Percentiles rank a stretch among this genome's conserved stretches.
Evolutionary conservation across 352 stramenopile genomes (phyloP).

Genomic region (Phytopythium oedochilum): DNA sequence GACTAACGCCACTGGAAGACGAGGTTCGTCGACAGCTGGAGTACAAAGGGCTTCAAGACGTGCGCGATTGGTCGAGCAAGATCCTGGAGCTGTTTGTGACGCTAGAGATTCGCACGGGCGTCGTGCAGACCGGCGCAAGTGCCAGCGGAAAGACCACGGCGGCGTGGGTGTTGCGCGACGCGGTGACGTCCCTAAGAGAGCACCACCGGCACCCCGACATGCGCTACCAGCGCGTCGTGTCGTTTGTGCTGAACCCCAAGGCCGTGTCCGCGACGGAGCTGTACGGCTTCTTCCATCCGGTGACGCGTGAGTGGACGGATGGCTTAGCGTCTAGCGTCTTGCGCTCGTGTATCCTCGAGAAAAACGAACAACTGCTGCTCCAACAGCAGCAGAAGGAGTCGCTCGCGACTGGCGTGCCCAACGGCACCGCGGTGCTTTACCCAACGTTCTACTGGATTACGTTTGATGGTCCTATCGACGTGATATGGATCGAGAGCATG

Average conservation of each 20-base stretch:
- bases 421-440: constrained; percentile 13
- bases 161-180: constrained; percentile 35
- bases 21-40: constrained; percentile 77
- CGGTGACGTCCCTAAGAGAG: constrained; percentile 47
- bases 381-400: constrained; percentile 12
- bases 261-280: constrained; percentile 74
- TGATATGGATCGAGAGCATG: constrained; percentile 84
- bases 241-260: constrained; percentile 76
- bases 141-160: constrained; percentile 72
- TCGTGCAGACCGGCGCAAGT: constrained; percentile 72
- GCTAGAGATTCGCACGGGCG: constrained; percentile 87
- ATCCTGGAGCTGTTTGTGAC: constrained; percentile 91
- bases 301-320: constrained; percentile 81
- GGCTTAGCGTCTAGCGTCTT: constrained; percentile 73
- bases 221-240: constrained; percentile 53
- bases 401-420: constrained; percentile 6
- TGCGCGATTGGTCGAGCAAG: constrained; percentile 80
- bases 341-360: constrained; percentile 64
- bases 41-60: constrained; percentile 47
- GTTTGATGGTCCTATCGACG: constrained; percentile 80
- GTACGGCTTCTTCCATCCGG: constrained; percentile 83
- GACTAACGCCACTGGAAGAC: constrained; percentile 47
- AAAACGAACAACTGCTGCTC: constrained; percentile 43
- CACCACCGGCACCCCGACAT: constrained; percentile 34
- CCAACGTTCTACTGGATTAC: constrained; percentile 76